Conservation (phyloP, 768 basidiomycete genomes). For the Phylloporus arenicola region DNA sequence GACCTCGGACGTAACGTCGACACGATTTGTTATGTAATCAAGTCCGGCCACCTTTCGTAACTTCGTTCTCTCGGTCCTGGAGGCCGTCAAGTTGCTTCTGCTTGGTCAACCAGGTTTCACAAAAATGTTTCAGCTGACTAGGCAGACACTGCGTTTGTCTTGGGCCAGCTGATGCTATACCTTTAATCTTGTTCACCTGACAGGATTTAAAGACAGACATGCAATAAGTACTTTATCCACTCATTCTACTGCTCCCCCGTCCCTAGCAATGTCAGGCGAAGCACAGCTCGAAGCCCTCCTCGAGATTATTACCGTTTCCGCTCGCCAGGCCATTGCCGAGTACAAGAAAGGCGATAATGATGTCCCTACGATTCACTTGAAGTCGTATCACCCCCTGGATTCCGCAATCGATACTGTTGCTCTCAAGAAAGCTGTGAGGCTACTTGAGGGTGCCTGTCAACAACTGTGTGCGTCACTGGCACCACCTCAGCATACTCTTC, state of each 20-base stretch:
- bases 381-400: slow-evolving; percentile 21
- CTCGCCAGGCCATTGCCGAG: slow-evolving; percentile 4
- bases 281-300: background rate
- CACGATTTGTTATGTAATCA: too few relatives aligned
- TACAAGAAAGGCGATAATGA: slow-evolving; percentile 21
- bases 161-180: too few relatives aligned
- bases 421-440: slow-evolving; percentile 18
- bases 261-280: background rate
- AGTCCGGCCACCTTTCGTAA: too few relatives aligned
- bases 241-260: background rate
- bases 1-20: too few relatives aligned
- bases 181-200: background rate
- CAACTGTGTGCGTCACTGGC: slow-evolving; percentile 25
- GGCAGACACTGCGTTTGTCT: background rate
- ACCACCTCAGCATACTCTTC: slow-evolving; percentile 25
- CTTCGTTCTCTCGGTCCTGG: too few relatives aligned
- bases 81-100: too few relatives aligned
- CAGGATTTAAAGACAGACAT: background rate
- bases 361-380: slow-evolving; percentile 24
- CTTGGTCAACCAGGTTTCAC: background rate
- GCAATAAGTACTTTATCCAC: slow-evolving; percentile 11
- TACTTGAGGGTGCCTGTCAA: background rate
- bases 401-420: slow-evolving; percentile 14
- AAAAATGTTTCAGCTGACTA: background rate
- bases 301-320: background rate